Conservation (phyloP, 371 early-diverging fungal genomes). For the Lichtheimia hyalospora region DNA sequence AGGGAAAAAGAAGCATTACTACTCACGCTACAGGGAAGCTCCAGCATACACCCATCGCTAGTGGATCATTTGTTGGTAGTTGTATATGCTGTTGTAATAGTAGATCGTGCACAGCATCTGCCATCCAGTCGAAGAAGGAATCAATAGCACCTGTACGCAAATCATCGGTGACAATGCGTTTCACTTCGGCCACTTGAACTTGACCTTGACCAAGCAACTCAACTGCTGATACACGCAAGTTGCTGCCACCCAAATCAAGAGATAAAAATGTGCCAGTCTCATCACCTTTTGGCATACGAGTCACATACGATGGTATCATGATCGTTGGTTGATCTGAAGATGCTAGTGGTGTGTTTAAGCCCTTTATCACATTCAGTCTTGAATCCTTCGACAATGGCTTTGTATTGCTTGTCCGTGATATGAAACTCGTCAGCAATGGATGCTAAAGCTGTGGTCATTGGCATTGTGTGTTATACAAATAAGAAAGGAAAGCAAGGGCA, state of each 20-base stretch:
- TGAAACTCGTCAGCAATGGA: neutral
- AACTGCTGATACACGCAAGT: slow-evolving; percentile 85
- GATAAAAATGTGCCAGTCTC: slow-evolving; percentile 87
- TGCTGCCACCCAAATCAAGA: slow-evolving; percentile 92
- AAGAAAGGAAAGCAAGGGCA: too few species aligned
- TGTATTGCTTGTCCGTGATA: slow-evolving; percentile 26
- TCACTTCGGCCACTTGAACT: slow-evolving; percentile 70
- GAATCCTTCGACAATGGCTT: slow-evolving; percentile 55
- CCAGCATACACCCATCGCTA: slow-evolving; percentile 53
- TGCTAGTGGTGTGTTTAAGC: slow-evolving; percentile 38
- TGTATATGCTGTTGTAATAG: slow-evolving; percentile 19
- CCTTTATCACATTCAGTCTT: slow-evolving; percentile 44
- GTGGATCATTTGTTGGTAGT: slow-evolving; percentile 23
- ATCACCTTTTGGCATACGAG: slow-evolving; percentile 76
- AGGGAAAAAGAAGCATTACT: too few species aligned
- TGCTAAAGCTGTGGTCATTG: neutral
- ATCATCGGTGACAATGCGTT: slow-evolving; percentile 49
- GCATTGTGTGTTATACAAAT: too few species aligned
- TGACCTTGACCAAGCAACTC: slow-evolving; percentile 73
- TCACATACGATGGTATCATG: slow-evolving; percentile 87
- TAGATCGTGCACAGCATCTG: slow-evolving; percentile 53
- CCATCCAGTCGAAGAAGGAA: slow-evolving; percentile 90
- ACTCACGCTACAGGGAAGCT: slow-evolving; percentile 54
- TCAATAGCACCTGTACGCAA: slow-evolving; percentile 65
- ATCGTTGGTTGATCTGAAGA: slow-evolving; percentile 52